phyloP scores from a whole-genome alignment of 2,329 filamentous ascomycete genomes.

The Calonectria leucothoes region DNA sequence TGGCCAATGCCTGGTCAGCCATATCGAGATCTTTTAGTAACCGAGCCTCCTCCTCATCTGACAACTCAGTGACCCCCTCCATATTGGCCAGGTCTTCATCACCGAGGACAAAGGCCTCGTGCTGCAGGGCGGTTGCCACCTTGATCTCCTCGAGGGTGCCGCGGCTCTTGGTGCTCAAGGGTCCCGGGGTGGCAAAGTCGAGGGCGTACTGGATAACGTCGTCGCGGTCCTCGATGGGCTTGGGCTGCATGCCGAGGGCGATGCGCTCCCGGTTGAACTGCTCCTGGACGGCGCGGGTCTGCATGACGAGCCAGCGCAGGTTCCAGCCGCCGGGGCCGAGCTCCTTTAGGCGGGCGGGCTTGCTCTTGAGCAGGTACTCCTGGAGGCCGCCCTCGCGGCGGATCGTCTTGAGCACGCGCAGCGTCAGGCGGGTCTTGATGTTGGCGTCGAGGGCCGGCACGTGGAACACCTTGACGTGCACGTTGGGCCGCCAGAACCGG shows the following conservation, averaged over 20 bases:
- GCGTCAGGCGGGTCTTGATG: conserved; percentile 76
- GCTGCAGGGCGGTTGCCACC: conserved; percentile 49
- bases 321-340: conserved; percentile 92
- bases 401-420: conserved; percentile 78
- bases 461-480: conserved; percentile 76
- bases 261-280: conserved; percentile 74
- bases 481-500: conserved; percentile 81
- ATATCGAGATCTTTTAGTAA: conserved; percentile 48
- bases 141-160: conserved; percentile 53
- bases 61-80: conserved; percentile 53
- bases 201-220: conserved; percentile 54
- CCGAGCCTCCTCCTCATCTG: conserved; percentile 51
- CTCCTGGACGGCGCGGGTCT: conserved; percentile 74
- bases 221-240: conserved; percentile 49
- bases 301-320: conserved; percentile 90
- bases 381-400: conserved; percentile 91
- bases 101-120: conserved; percentile 59
- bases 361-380: conserved; percentile 87
- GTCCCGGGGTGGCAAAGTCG: conserved; percentile 55
- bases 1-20: conserved; percentile 31
- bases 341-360: conserved; percentile 82
- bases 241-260: conserved; percentile 69
- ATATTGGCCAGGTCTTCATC: conserved; percentile 52
- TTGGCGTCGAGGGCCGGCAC: conserved; percentile 70
- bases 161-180: conserved; percentile 49